These are phyloP conservation scores for Onygenales sp. DNA, from an alignment of 2,329 filamentous ascomycete species.

Conservation along the genomic window DNA sequence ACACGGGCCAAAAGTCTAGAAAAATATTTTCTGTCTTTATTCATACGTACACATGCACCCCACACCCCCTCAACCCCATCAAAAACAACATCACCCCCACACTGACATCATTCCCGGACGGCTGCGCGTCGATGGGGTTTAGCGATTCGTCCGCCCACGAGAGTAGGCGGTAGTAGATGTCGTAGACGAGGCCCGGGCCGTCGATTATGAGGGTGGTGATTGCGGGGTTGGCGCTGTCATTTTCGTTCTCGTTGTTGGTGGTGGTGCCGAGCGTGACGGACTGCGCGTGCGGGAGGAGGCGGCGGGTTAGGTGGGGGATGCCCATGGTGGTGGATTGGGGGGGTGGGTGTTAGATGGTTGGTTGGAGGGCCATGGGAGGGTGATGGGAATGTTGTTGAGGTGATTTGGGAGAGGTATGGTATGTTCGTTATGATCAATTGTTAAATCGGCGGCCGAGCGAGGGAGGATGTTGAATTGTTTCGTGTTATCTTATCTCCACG, in stretches of 20 bases:
- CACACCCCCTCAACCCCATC: conserved; percentile 44
- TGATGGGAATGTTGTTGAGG: neutral
- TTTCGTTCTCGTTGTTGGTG: conserved; percentile 1
- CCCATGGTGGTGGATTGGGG: conserved; percentile 41
- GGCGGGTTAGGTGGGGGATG: conserved; percentile 47
- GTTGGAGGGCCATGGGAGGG: neutral
- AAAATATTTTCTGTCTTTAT: neutral
- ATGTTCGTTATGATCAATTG: neutral
- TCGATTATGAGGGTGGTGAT: conserved; percentile 51
- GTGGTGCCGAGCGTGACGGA: conserved; percentile 27
- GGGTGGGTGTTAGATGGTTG: neutral
- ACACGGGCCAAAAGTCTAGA: too few relatives aligned
- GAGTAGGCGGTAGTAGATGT: conserved; percentile 54
- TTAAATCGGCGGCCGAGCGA: neutral
- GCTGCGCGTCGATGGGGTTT: conserved; percentile 44
- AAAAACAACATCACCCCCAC: conserved; percentile 54
- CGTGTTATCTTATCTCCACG: conserved; percentile 2
- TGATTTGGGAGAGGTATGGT: neutral
- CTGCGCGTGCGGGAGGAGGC: conserved; percentile 45
- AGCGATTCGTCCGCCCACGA: conserved; percentile 25
- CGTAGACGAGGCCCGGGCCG: conserved; percentile 68
- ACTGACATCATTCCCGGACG: conserved; percentile 56
- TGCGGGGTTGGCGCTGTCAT: neutral
- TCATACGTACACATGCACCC: conserved; percentile 51
- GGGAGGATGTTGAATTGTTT: neutral